A percentile compares a stretch with the other conserved stretches of the same genome.
phyloP scores from a whole-genome alignment of 1,284 basidiomycete species.

The Schizophyllum amplum region DNA sequence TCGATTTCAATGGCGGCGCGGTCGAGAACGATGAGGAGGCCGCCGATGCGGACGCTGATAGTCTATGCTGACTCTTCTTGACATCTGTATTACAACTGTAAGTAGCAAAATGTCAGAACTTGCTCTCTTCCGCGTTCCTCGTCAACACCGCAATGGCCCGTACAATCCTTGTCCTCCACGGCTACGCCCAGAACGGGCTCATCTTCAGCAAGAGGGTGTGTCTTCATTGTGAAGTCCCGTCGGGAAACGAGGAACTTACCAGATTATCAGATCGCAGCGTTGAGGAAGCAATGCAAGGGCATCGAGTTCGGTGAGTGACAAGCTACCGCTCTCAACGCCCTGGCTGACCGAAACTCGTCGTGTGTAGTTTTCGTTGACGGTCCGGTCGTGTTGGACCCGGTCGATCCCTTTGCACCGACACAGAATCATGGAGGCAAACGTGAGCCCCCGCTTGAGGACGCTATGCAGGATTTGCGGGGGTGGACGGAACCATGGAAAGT shows the following conservation, averaged over 20 bases:
- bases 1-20: too few relatives aligned
- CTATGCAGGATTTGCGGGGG: conserved; percentile 24
- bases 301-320: conserved; percentile 56
- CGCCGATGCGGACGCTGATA: too few relatives aligned
- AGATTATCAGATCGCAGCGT: conserved; percentile 53
- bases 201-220: conserved; percentile 77
- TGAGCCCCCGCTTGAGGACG: background rate
- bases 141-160: background rate
- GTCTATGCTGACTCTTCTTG: too few relatives aligned
- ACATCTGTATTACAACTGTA: too few relatives aligned
- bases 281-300: conserved; percentile 61
- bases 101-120: too few relatives aligned
- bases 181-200: conserved; percentile 56
- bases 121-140: too few relatives aligned
- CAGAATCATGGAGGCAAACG: conserved; percentile 10
- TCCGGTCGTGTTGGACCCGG: conserved; percentile 67
- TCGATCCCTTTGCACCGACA: conserved; percentile 48
- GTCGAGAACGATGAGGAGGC: too few relatives aligned
- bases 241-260: conserved; percentile 8
- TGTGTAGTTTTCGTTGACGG: conserved; percentile 72
- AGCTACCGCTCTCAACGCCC: background rate
- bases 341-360: background rate
- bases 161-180: background rate
- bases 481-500: conserved; percentile 39
- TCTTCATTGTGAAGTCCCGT: conserved; percentile 5